These are phyloP conservation scores for Crithidia sp. DNA, from an alignment of 208 protist species.

Conservation along the genomic window DNA sequence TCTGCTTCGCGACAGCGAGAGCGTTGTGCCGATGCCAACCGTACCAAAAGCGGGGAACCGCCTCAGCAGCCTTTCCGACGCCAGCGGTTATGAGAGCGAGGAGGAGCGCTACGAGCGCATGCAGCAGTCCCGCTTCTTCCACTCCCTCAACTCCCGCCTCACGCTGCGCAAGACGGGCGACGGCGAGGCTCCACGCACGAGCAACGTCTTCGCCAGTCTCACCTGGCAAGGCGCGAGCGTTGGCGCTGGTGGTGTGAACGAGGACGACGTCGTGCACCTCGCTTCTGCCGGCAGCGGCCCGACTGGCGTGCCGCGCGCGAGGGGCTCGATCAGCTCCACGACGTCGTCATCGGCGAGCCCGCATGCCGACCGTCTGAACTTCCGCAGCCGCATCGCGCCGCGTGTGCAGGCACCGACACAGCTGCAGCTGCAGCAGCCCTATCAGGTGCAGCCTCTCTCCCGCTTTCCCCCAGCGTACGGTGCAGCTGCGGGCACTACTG, in stretches of 20 bases:
- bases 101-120: constrained; percentile 20
- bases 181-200: background rate
- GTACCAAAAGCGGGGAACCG: background rate
- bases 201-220: constrained; percentile 1
- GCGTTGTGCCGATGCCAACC: constrained; percentile 4
- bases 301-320: no score
- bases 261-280: background rate
- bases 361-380: constrained; percentile 11
- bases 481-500: background rate
- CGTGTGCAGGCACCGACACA: background rate
- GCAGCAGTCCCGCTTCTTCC: constrained; percentile 12
- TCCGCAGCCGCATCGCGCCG: constrained; percentile 18
- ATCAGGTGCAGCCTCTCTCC: background rate
- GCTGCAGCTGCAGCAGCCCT: background rate
- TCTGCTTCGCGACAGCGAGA: constrained; percentile 1
- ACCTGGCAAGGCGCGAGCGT: background rate
- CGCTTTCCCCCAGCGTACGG: background rate
- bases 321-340: background rate
- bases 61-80: background rate
- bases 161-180: background rate
- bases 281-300: background rate
- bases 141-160: constrained; percentile 1
- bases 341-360: constrained; percentile 2
- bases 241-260: background rate
- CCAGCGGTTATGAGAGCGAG: constrained; percentile 14